These are phyloP conservation scores for Pleodorina starrii DNA, from an alignment of 139 green algal species.

Conservation along the genomic window DNA sequence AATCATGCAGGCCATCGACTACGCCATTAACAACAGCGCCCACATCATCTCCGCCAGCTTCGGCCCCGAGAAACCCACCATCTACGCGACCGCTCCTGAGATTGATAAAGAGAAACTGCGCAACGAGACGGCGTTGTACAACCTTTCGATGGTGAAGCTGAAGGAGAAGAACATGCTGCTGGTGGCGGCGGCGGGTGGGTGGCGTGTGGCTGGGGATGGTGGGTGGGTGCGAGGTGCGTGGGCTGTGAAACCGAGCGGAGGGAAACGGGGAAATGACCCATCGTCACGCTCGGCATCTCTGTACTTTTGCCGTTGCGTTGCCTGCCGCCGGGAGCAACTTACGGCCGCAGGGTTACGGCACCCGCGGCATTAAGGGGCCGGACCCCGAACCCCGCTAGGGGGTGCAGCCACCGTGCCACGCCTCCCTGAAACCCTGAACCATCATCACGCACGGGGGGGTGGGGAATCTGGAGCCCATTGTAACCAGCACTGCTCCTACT, in stretches of 20 bases:
- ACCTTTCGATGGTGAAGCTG: neutral
- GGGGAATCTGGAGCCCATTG: no score
- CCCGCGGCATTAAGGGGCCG: no score
- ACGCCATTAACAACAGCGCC: slow-evolving; percentile 14
- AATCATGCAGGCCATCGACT: slow-evolving; percentile 15
- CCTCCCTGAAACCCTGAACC: no score
- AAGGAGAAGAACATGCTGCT: neutral
- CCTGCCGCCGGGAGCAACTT: no score
- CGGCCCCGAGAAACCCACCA: neutral
- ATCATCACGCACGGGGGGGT: no score
- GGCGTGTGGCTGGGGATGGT: neutral
- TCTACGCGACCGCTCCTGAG: neutral
- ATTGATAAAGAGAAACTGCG: neutral
- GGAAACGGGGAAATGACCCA: no score
- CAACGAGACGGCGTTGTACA: neutral
- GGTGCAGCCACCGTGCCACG: no score
- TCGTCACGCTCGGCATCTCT: no score
- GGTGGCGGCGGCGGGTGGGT: slow-evolving; percentile 23
- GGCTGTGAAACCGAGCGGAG: no score
- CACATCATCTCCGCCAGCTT: slow-evolving; percentile 17
- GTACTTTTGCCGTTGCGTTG: neutral
- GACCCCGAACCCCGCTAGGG: no score
- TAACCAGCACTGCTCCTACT: neutral
- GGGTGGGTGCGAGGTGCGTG: neutral
- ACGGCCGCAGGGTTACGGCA: no score